Evolutionary conservation across 2,329 filamentous ascomycete genomes (phyloP), one percentile per base, ranked within the genome.

Genomic region (Teratosphaeria epicoccoides): DNA sequence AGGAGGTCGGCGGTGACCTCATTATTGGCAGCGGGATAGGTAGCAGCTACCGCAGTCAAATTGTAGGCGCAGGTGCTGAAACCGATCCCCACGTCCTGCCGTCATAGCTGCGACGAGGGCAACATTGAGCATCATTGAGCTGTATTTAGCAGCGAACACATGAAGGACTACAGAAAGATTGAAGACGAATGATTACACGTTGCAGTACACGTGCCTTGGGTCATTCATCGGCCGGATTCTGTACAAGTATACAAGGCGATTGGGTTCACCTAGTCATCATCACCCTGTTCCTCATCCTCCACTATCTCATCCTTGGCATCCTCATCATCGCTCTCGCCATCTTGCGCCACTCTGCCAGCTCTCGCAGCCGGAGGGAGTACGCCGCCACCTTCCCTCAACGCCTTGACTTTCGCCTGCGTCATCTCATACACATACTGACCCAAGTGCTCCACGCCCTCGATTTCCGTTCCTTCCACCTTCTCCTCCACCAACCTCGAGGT

Each of bases 351-450:
- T 40, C 33, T 40, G n/a, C 33, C 33, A 4, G n/a, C 33, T 6
- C 6, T 40, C 44, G 55, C 57, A 40, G 55, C 54, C 12, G 62
- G 60, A 47, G 57, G 60, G 28, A 63, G 25, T 17, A 52, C 24
- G 14, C 49, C 70, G 1, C 66, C 65, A 5, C 66, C 67, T 46
- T 67, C 70, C 57, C 76, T 81, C 61, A 83, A 62, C 44, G 75
- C 75, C 62, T 81, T 77, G 1, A 84, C 68, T 68, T 83, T 85
- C 6, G 82, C 81, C 63, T 85, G 80, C 3, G 89, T 95, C 88
- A 98, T 98, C 69, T 98, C 88, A 66, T 82, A 95, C 22, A 98
- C 91, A 68, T 96, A 98, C 70, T 95, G 86, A 0, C 93, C 93
- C 29, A 98, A 70, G 72, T 98, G 93, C 73, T 98, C 91, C 1